phyloP scores from a whole-genome alignment of 169 alveolate genomes.

The Plasmodium malariae region DNA sequence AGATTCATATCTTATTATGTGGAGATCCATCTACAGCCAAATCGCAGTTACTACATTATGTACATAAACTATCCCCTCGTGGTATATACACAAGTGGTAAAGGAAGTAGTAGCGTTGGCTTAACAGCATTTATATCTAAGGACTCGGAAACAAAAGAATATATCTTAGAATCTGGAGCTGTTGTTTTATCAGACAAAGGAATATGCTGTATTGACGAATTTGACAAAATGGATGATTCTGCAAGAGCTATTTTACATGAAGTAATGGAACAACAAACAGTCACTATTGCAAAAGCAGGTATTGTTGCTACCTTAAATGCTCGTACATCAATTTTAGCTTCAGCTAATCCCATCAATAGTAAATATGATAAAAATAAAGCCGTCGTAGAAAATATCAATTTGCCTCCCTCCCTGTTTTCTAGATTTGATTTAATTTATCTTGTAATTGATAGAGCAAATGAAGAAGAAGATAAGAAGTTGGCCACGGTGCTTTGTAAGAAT shows the following conservation, averaged over 20 bases:
- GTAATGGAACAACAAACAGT: slow-evolving; percentile 99
- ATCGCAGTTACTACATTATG: slow-evolving; percentile 97
- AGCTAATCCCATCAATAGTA: slow-evolving; percentile 97
- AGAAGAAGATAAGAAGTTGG: slow-evolving; percentile 90
- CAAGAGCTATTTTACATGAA: slow-evolving; percentile 98
- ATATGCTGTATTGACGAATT: slow-evolving; percentile 99
- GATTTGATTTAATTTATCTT: slow-evolving; percentile 96
- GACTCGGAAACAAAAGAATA: slow-evolving; percentile 97
- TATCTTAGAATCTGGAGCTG: slow-evolving; percentile 99
- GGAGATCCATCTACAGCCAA: slow-evolving; percentile 99
- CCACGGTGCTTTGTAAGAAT: slow-evolving; percentile 78
- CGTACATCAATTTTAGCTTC: slow-evolving; percentile 99
- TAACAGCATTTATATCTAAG: slow-evolving; percentile 98
- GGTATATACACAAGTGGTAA: slow-evolving; percentile 98
- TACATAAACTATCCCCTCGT: slow-evolving; percentile 96
- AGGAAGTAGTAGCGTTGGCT: slow-evolving; percentile 97
- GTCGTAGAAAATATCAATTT: slow-evolving; percentile 98
- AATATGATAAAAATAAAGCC: slow-evolving; percentile 96
- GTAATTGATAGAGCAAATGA: slow-evolving; percentile 91
- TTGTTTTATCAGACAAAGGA: slow-evolving; percentile 98
- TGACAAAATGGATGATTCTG: slow-evolving; percentile 99
- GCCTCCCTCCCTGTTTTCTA: slow-evolving; percentile 97
- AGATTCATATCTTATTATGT: slow-evolving; percentile 96
- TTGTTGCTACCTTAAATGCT: slow-evolving; percentile 93
- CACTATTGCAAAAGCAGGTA: slow-evolving; percentile 99